Conservation (phyloP, 2,329 filamentous ascomycete species). For the Didymella segeticola region DNA sequence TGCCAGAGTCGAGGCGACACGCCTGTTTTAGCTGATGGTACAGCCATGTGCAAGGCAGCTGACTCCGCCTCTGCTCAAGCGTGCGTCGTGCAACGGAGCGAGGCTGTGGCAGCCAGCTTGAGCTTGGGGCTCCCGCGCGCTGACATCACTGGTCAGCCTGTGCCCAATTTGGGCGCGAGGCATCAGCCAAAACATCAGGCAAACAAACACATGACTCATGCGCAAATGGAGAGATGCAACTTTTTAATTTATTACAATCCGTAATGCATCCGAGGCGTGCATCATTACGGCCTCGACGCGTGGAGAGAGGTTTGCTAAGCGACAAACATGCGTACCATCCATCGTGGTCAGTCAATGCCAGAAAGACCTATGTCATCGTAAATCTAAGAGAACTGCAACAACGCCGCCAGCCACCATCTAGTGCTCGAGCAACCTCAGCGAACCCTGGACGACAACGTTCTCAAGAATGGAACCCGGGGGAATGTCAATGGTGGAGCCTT, state of each 20-base stretch:
- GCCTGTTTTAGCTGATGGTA: constrained; percentile 21
- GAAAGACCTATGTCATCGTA: constrained; percentile 32
- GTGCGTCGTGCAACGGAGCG: constrained; percentile 23
- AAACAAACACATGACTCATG: constrained; percentile 1
- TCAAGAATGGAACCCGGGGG: constrained; percentile 96
- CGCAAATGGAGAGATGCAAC: constrained; percentile 19
- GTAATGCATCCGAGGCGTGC: constrained; percentile 25
- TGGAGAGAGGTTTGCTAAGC: constrained; percentile 26
- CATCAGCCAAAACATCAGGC: constrained; percentile 26
- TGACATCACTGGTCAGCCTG: constrained; percentile 30
- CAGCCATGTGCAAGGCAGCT: constrained; percentile 29
- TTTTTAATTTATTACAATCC: constrained; percentile 39
- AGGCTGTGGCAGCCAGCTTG: constrained; percentile 19
- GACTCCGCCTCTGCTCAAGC: constrained; percentile 37
- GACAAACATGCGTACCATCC: constrained; percentile 33
- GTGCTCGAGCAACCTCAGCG: constrained; percentile 76
- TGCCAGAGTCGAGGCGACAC: constrained; percentile 2
- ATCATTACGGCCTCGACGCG: constrained; percentile 24
- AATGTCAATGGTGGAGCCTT: constrained; percentile 97
- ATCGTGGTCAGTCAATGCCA: constrained; percentile 26
- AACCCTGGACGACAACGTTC: constrained; percentile 98
- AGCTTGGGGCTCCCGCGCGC: too few relatives aligned
- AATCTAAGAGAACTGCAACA: constrained; percentile 32
- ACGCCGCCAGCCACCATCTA: constrained; percentile 48
- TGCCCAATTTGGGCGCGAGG: constrained; percentile 16